Percentiles rank a stretch among this genome's conserved stretches.
These are phyloP conservation scores for Xerocomus spinulosus DNA, from an alignment of 768 basidiomycete species.

Conservation along the genomic window DNA sequence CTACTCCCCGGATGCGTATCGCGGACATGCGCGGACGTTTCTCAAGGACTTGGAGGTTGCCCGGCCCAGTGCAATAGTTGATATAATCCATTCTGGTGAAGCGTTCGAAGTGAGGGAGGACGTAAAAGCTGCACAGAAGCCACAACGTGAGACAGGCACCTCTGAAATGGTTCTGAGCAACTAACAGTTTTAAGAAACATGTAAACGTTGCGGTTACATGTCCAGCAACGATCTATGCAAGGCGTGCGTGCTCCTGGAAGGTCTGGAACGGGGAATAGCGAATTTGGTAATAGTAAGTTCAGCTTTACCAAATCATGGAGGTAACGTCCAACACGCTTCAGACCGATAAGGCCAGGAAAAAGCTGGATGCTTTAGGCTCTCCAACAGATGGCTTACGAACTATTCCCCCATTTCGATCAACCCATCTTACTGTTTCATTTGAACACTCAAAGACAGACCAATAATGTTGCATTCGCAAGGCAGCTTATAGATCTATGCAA, in stretches of 20 bases:
- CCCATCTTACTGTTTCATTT: slow-evolving; percentile 38
- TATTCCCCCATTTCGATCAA: slow-evolving; percentile 64
- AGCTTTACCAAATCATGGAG: background rate
- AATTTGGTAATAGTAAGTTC: slow-evolving; percentile 54
- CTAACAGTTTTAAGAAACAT: slow-evolving; percentile 59
- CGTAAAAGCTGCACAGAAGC: slow-evolving; percentile 77
- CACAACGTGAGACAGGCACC: slow-evolving; percentile 61
- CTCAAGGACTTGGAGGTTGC: slow-evolving; percentile 95
- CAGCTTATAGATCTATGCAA: background rate
- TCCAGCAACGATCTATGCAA: slow-evolving; percentile 96
- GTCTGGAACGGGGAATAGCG: slow-evolving; percentile 80
- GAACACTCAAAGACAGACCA: slow-evolving; percentile 29
- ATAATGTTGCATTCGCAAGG: background rate
- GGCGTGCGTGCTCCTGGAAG: slow-evolving; percentile 87
- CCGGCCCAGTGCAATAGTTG: slow-evolving; percentile 92
- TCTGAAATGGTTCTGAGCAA: background rate
- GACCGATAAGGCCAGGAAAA: slow-evolving; percentile 67
- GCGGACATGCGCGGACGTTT: slow-evolving; percentile 91
- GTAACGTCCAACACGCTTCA: slow-evolving; percentile 27
- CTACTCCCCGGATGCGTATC: slow-evolving; percentile 97
- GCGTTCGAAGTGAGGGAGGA: slow-evolving; percentile 83
- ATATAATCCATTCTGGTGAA: slow-evolving; percentile 96
- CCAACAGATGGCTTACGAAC: slow-evolving; percentile 66
- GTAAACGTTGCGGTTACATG: slow-evolving; percentile 91
- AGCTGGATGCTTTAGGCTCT: slow-evolving; percentile 54